Conservation (phyloP, 2,329 filamentous ascomycete genomes). For the Colletotrichum sp. region DNA sequence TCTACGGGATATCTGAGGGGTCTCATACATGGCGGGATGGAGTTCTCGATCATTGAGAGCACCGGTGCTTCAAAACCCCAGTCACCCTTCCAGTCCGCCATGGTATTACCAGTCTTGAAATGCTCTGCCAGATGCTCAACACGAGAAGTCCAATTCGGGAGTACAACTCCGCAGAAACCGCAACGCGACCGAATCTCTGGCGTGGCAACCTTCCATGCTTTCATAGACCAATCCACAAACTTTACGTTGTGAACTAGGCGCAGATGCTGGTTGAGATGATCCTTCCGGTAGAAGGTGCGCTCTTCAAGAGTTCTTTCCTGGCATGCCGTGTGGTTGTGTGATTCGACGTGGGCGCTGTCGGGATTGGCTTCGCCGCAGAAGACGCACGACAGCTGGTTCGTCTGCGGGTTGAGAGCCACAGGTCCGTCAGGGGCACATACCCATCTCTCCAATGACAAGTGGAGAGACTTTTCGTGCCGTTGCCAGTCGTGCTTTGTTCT, state of each 20-base stretch:
- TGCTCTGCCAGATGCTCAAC: slow-evolving; percentile 71
- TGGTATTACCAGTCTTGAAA: slow-evolving; percentile 68
- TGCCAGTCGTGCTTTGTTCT: slow-evolving; percentile 74
- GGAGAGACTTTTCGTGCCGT: slow-evolving; percentile 72
- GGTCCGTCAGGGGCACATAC: slow-evolving; percentile 66
- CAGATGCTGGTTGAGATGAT: slow-evolving; percentile 70
- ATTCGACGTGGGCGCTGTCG: slow-evolving; percentile 59
- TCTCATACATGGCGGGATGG: slow-evolving; percentile 67
- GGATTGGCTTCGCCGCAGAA: slow-evolving; percentile 65
- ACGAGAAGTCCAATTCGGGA: slow-evolving; percentile 66
- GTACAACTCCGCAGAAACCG: slow-evolving; percentile 68
- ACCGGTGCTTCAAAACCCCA: slow-evolving; percentile 70
- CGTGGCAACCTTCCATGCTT: slow-evolving; percentile 64
- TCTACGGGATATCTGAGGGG: slow-evolving; percentile 40
- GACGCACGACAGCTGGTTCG: slow-evolving; percentile 61
- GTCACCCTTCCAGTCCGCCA: slow-evolving; percentile 74
- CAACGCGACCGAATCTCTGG: slow-evolving; percentile 68
- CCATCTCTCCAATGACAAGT: slow-evolving; percentile 69
- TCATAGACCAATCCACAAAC: slow-evolving; percentile 68
- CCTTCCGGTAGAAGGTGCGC: slow-evolving; percentile 70
- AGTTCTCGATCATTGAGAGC: slow-evolving; percentile 69
- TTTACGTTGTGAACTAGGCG: slow-evolving; percentile 68
- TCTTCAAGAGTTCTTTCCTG: slow-evolving; percentile 68
- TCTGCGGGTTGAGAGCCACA: slow-evolving; percentile 61
- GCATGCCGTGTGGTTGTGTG: slow-evolving; percentile 67